Evolutionary conservation across 1,284 basidiomycete species (phyloP).

Genomic region (Ustilago cynodontis): DNA sequence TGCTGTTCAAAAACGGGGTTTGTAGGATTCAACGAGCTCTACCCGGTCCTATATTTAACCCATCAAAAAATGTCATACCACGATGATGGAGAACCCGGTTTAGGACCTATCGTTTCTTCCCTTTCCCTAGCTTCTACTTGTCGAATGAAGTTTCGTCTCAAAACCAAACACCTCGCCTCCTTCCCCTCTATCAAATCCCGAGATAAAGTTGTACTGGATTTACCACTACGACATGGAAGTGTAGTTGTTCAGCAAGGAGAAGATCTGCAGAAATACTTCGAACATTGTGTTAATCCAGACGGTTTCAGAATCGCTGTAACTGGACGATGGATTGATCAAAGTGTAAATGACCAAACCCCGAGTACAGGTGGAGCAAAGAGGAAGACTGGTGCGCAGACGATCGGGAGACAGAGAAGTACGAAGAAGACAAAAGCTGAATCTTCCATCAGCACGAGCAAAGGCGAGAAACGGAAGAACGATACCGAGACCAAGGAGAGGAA

Average conservation of each 20-base stretch:
- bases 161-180: constrained; percentile 14
- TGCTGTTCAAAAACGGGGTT: too few species aligned
- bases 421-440: not conserved
- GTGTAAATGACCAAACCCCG: not conserved
- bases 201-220: constrained; percentile 25
- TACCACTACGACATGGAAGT: constrained; percentile 36
- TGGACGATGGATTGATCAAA: constrained; percentile 29
- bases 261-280: constrained; percentile 38
- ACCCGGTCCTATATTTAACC: constrained; percentile 52
- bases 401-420: not conserved
- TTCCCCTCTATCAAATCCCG: not conserved
- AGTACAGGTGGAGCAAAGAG: not conserved
- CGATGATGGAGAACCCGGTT: constrained; percentile 58
- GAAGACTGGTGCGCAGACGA: too few species aligned
- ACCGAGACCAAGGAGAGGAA: too few species aligned
- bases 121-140: constrained; percentile 49
- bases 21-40: constrained; percentile 54
- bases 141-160: constrained; percentile 53
- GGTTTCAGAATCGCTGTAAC: constrained; percentile 48
- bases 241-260: constrained; percentile 43
- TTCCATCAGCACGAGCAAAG: too few species aligned
- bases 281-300: constrained; percentile 36
- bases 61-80: constrained; percentile 55
- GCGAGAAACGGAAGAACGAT: too few species aligned
- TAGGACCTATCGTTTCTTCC: constrained; percentile 51